Evolutionary conservation across 1,139 yeast species (phyloP), one percentile per base, ranked within the genome.

Genomic region (Geotrichum restrictum): DNA sequence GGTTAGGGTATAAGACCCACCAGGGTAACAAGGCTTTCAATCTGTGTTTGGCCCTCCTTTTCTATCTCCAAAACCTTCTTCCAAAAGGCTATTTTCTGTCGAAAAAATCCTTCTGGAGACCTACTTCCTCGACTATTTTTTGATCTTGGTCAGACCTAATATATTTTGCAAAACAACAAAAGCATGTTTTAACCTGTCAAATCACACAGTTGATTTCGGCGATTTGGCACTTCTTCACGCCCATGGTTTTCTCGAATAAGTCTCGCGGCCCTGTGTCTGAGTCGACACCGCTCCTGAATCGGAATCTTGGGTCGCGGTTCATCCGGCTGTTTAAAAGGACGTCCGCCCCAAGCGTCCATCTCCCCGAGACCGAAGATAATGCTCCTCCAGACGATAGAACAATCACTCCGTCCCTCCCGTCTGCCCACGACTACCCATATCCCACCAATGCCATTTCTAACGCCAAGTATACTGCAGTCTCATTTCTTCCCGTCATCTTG

Each of bases 401-500:
- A 5, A 48, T 58, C 33, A 49, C 54, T 14, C 53, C 50, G 3
- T 16, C 14, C 13, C 38, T 41, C 8, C 33, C 50, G 11, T 24
- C 52, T 6, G 40, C 51, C 16, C 55, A 57, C 49, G 50, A 57
- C 34, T 65, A 68, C 57, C 46, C 48, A 21, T 86, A 75, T 64
- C 84, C 95, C 1, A 72, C 89, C 14, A 93, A 93, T 66, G 88
- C 94, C 18, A 79, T 94, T 10, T 88, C 96, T 45, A 94, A 94
- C 68, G 98, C 98, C 29, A 93, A 91, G 69, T 94, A 94, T 70
- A 87, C 88, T 63, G 88, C 94, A 2, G 69, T 88, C 41, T 83
- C 96, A 1, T 94, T 94, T 64, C 72, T 94, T 11, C 99, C 99
- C 3, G 76, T 88, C 42, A 83, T 93, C 52, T 75, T 94, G 41